Conservation (phyloP, 495 filamentous ascomycete genomes). For the Aspergillus haitiensis region DNA sequence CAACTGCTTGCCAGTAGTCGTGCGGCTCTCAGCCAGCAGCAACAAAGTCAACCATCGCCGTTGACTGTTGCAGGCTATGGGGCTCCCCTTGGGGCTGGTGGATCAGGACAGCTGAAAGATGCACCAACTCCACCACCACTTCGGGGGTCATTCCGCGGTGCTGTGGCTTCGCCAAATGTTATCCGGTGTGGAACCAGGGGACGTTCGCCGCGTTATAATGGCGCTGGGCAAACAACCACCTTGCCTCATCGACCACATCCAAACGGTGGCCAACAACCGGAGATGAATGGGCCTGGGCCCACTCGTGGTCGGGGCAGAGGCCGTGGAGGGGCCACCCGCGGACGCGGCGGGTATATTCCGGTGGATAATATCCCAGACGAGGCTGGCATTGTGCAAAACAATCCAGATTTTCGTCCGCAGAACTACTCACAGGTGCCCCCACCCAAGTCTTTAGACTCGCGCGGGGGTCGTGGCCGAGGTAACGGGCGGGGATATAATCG, state of each 20-base stretch:
- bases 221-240: conserved; percentile 37
- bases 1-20: conserved; percentile 78
- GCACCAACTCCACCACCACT: conserved; percentile 68
- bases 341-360: conserved; percentile 52
- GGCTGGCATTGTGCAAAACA: conserved; percentile 50
- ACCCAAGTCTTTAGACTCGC: conserved; percentile 63
- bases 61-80: conserved; percentile 63
- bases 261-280: conserved; percentile 28
- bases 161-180: conserved; percentile 43
- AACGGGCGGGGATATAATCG: conserved; percentile 20
- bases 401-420: conserved; percentile 57
- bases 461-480: conserved; percentile 52
- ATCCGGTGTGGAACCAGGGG: conserved; percentile 30
- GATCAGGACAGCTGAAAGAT: conserved; percentile 67
- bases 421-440: conserved; percentile 77
- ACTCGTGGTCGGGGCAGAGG: conserved; percentile 30
- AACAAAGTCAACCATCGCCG: conserved; percentile 50
- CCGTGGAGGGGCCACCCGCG: conserved; percentile 34
- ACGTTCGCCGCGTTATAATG: conserved; percentile 34
- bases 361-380: conserved; percentile 51
- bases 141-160: conserved; percentile 70
- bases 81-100: conserved; percentile 52
- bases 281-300: conserved; percentile 24
- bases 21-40: conserved; percentile 62
- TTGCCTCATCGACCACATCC: conserved; percentile 41